Evolutionary conservation across 202 grass and related monocot species (phyloP).

Genomic region (Zizania palustris): DNA sequence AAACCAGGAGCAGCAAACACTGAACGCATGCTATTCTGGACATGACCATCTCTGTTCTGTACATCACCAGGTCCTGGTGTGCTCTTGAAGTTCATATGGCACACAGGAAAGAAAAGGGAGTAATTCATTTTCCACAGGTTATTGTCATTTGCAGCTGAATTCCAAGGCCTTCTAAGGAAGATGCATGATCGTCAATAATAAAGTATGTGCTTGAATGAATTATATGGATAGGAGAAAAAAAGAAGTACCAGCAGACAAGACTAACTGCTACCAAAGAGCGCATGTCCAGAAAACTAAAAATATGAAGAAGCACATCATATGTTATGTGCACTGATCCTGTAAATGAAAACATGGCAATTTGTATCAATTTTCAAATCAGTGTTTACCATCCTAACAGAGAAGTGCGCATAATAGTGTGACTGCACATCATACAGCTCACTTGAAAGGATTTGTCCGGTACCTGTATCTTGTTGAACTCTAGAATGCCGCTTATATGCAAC

Average conservation of each 20-base stretch:
- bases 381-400: slow-evolving; percentile 17
- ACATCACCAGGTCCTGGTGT: slow-evolving; percentile 26
- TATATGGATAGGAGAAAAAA: slow-evolving; percentile 30
- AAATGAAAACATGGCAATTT: neutral
- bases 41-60: slow-evolving; percentile 24
- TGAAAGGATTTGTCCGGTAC: slow-evolving; percentile 37
- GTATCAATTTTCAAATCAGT: slow-evolving; percentile 1
- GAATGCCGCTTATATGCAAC: slow-evolving; percentile 71
- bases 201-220: slow-evolving; percentile 27
- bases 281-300: slow-evolving; percentile 85
- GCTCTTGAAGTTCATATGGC: slow-evolving; percentile 10
- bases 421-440: neutral
- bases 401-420: slow-evolving; percentile 17
- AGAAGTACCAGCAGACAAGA: slow-evolving; percentile 76
- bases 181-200: slow-evolving; percentile 33
- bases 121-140: slow-evolving; percentile 70
- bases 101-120: slow-evolving; percentile 55
- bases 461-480: slow-evolving; percentile 54
- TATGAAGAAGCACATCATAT: slow-evolving; percentile 74
- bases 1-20: slow-evolving; percentile 33
- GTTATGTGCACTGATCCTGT: slow-evolving; percentile 62
- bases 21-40: slow-evolving; percentile 19
- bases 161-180: slow-evolving; percentile 72
- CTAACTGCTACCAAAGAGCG: slow-evolving; percentile 67
- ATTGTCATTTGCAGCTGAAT: slow-evolving; percentile 74